Conservation (phyloP, 495 filamentous ascomycete species). For the Sporormia fimetaria region DNA sequence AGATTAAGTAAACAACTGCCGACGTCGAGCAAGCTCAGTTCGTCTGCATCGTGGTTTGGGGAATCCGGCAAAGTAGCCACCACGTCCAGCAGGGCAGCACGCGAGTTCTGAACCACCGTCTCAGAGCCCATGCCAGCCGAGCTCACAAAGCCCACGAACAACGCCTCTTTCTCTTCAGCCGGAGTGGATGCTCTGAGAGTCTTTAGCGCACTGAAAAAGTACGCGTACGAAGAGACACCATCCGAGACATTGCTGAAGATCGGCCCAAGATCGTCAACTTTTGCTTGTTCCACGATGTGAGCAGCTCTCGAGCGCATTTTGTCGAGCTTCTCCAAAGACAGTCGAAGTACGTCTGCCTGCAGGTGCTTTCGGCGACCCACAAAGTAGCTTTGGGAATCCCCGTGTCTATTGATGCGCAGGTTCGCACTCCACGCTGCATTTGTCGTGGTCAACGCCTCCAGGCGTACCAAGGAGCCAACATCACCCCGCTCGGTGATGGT, state of each 20-base stretch:
- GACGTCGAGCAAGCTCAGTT: slow-evolving; percentile 30
- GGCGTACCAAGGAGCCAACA: slow-evolving; percentile 68
- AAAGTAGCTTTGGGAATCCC: no score
- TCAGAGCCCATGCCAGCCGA: slow-evolving; percentile 80
- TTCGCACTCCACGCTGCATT: slow-evolving; percentile 22
- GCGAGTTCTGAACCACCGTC: slow-evolving; percentile 60
- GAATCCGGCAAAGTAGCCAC: slow-evolving; percentile 21
- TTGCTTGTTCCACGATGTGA: slow-evolving; percentile 21
- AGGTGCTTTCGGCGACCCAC: no score
- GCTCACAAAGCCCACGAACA: slow-evolving; percentile 67
- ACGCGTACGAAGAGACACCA: slow-evolving; percentile 29
- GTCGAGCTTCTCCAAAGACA: slow-evolving; percentile 81
- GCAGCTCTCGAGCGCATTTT: slow-evolving; percentile 65
- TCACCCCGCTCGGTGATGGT: slow-evolving; percentile 79
- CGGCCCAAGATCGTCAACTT: slow-evolving; percentile 3
- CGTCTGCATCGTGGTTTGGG: slow-evolving; percentile 34
- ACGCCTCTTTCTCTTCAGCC: slow-evolving; percentile 24
- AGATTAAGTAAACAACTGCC: slow-evolving; percentile 36
- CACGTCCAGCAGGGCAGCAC: slow-evolving; percentile 50
- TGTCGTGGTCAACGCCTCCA: slow-evolving; percentile 62
- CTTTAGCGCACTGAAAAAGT: slow-evolving; percentile 23
- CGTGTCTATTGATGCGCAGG: slow-evolving; percentile 24
- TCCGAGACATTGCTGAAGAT: slow-evolving; percentile 2
- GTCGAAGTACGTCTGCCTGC: slow-evolving; percentile 43
- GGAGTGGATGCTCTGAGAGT: slow-evolving; percentile 27